Conservation (phyloP, 106 monocot species). For the Allium fistulosum region DNA sequence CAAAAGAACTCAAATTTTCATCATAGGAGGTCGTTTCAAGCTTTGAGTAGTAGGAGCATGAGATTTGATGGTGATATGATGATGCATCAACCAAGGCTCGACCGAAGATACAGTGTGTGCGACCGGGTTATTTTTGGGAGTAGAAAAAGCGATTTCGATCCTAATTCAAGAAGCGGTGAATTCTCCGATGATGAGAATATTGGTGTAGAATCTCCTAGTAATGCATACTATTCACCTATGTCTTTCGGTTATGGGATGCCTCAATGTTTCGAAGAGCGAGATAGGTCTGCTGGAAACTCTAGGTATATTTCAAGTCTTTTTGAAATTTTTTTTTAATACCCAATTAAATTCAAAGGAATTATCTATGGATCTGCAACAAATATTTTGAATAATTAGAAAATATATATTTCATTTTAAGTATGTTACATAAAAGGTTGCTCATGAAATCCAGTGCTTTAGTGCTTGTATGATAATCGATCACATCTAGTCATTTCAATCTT, state of each 20-base stretch:
- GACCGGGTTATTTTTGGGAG: slow-evolving; percentile 52
- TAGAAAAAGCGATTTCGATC: slow-evolving; percentile 58
- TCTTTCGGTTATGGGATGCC: slow-evolving; percentile 27
- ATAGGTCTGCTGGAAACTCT: slow-evolving; percentile 22
- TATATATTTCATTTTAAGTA: no score
- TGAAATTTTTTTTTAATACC: no score
- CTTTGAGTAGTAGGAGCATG: slow-evolving; percentile 36
- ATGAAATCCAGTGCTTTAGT: no score
- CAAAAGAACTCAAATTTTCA: slow-evolving; percentile 38
- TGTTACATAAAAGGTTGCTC: not conserved
- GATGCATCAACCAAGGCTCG: slow-evolving; percentile 27
- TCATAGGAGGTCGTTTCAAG: slow-evolving; percentile 55
- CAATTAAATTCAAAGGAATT: no score
- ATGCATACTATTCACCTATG: slow-evolving; percentile 36
- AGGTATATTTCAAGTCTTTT: slow-evolving; percentile 15
- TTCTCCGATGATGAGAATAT: slow-evolving; percentile 46
- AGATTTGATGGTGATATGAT: slow-evolving; percentile 51
- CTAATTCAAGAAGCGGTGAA: slow-evolving; percentile 38
- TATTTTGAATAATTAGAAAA: no score
- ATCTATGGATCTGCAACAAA: no score
- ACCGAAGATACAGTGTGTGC: slow-evolving; percentile 48
- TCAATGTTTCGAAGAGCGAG: slow-evolving; percentile 22
- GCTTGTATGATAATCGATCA: no score
- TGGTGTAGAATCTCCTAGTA: slow-evolving; percentile 43
- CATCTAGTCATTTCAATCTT: no score